These are phyloP conservation scores for Russula compacta DNA, from an alignment of 768 basidiomycete species.

Conservation along the genomic window DNA sequence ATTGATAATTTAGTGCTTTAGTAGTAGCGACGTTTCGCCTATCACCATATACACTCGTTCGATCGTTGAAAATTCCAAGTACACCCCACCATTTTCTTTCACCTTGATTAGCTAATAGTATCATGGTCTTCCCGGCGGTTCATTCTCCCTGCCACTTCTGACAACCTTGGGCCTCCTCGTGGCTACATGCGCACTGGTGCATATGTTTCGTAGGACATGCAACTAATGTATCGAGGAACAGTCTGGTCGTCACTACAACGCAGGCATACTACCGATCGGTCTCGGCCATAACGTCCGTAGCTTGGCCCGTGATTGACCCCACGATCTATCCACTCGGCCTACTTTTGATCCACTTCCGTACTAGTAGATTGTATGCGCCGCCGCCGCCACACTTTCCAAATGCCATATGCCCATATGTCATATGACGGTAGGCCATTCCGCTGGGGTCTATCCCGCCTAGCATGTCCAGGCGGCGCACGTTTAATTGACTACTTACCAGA, in stretches of 20 bases:
- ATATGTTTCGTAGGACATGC: neutral
- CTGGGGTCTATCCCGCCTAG: neutral
- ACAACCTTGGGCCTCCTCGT: neutral
- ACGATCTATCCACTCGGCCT: neutral
- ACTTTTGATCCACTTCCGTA: neutral
- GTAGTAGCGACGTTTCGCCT: neutral
- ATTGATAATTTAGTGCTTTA: too few relatives aligned
- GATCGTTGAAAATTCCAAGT: neutral
- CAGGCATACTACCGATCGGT: neutral
- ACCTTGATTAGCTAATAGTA: neutral
- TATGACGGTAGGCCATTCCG: neutral
- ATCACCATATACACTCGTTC: neutral
- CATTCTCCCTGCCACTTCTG: neutral
- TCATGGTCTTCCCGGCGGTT: neutral
- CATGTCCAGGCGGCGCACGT: too few relatives aligned
- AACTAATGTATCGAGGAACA: neutral
- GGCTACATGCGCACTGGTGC: neutral
- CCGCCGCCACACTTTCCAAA: neutral
- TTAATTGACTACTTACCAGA: neutral
- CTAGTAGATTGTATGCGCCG: neutral
- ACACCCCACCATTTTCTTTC: neutral
- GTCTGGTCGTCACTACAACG: neutral
- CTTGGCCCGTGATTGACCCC: neutral
- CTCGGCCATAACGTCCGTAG: neutral
- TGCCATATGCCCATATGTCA: neutral